A percentile compares a stretch with the other conserved stretches of the same genome.
Conservation (phyloP, 1,284 basidiomycete genomes). For the Ustilago hordei region DNA sequence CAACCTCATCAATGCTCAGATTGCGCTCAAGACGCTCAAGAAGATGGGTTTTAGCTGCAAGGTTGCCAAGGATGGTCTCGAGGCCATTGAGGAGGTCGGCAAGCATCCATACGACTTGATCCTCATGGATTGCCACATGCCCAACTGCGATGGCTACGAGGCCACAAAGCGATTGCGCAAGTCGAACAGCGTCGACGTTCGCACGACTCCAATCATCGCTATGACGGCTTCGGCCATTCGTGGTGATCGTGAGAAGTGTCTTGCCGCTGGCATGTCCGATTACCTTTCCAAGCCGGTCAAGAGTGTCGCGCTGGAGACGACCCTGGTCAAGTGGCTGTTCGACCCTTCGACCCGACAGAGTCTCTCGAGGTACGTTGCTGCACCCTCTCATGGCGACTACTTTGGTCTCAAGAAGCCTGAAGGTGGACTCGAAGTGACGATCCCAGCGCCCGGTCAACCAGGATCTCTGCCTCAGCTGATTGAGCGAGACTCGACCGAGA, state of each 20-base stretch:
- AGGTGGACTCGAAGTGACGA: conserved; percentile 31
- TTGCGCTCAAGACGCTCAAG: conserved; percentile 62
- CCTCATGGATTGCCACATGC: conserved; percentile 62
- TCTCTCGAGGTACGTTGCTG: conserved; percentile 51
- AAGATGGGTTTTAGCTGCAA: conserved; percentile 68
- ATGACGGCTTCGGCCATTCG: conserved; percentile 65
- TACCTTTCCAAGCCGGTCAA: conserved; percentile 67
- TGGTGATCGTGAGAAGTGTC: conserved; percentile 65
- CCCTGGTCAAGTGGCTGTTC: conserved; percentile 62
- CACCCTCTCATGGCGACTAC: conserved; percentile 44
- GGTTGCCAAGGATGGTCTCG: conserved; percentile 63
- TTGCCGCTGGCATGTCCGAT: conserved; percentile 64
- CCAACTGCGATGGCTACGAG: conserved; percentile 65
- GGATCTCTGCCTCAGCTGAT: conserved; percentile 39
- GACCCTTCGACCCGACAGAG: conserved; percentile 58
- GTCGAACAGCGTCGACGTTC: conserved; percentile 55
- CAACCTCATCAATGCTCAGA: conserved; percentile 66
- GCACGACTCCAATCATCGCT: conserved; percentile 63
- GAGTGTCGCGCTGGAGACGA: conserved; percentile 57
- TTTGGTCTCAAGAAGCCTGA: conserved; percentile 38
- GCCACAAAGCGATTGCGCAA: conserved; percentile 58
- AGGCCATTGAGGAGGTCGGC: conserved; percentile 56
- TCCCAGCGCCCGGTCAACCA: conserved; percentile 18
- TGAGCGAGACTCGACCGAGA: conserved; percentile 53
- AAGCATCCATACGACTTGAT: conserved; percentile 62